Conservation (phyloP, 2,329 filamentous ascomycete species). For the Aspergillus tamarii region DNA sequence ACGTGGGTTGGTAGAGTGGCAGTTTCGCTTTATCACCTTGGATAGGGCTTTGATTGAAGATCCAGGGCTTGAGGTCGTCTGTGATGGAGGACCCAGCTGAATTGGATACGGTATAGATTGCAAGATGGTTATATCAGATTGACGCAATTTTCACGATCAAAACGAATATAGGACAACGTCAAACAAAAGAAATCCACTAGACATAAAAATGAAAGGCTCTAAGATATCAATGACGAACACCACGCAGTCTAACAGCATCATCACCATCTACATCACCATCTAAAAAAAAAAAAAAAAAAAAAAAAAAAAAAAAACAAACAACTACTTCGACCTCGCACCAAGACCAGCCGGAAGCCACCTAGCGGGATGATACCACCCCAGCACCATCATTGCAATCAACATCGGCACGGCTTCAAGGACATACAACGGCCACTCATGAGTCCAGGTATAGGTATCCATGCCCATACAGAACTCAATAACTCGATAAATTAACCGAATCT, state of each 20-base stretch:
- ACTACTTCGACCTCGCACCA: conserved; percentile 5
- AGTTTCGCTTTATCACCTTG: conserved; percentile 5
- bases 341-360: conserved; percentile 38
- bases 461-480: conserved; percentile 58
- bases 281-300: too few species aligned
- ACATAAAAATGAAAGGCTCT: neutral
- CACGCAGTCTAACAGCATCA: neutral
- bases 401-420: conserved; percentile 54
- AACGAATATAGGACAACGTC: neutral
- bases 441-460: conserved; percentile 54
- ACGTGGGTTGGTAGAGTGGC: conserved; percentile 39
- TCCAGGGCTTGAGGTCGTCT: too few species aligned
- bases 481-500: conserved; percentile 58
- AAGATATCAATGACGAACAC: neutral
- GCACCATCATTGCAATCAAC: conserved; percentile 51
- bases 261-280: neutral
- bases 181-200: neutral
- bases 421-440: conserved; percentile 58
- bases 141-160: neutral
- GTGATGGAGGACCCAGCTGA: too few species aligned
- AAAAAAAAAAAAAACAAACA: neutral
- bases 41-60: neutral
- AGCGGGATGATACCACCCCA: conserved; percentile 55
- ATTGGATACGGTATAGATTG: neutral
- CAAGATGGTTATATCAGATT: neutral